Base-by-base conservation (phyloP, 768 basidiomycete genomes). In the Boletus vinaceobasis region DNA sequence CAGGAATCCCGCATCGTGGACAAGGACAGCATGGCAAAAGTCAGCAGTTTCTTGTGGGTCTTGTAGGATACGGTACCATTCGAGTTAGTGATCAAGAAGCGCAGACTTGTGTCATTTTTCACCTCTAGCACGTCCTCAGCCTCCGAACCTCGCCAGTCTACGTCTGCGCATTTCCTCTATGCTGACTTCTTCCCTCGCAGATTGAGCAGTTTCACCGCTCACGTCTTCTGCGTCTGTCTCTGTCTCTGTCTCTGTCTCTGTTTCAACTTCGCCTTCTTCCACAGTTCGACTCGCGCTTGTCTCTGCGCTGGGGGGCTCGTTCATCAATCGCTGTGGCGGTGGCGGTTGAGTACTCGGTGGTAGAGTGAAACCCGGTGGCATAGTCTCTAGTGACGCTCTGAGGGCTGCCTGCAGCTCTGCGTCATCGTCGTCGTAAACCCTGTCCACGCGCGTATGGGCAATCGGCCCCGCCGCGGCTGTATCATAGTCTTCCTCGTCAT, bases 401-500 rank as follows among this genome's bases (percentile, higher is more conserved):
- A 96, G 75, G 5, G 93, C 93, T 11, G 92, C 93, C 71, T 95
- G 93, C 43, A 96, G 73, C 61, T 90, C 87, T 23, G 81, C 83
- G 62, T 96, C 93, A 48, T 94, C 93, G 59, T 95, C 93, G 58
- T 94, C 93, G 60, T 90, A 85, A 37, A 86, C 81, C 43, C 83
- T 73, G 48, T 77, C 56, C 45, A 56, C 46, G 23, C 23, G 23
- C 43, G 44, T 33, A 50, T 39, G 58, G 40, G 36, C 39, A 32
- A 31, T 45, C 26, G 48, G 39, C 48, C 43, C 46, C 14, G 35
- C 38, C 33, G 49, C 35, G 14, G 53, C 56, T 27, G 43, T 4
- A 37, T 42, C 45, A 17, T 62, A 43, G 4, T 68, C 60, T 10
- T 60, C 66, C 5, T 68, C 64, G 32, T 68, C 66, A 29, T 65